Base-by-base conservation (phyloP, 1,139 yeast genomes). In the Nakaseomyces kungkrabaensis region DNA sequence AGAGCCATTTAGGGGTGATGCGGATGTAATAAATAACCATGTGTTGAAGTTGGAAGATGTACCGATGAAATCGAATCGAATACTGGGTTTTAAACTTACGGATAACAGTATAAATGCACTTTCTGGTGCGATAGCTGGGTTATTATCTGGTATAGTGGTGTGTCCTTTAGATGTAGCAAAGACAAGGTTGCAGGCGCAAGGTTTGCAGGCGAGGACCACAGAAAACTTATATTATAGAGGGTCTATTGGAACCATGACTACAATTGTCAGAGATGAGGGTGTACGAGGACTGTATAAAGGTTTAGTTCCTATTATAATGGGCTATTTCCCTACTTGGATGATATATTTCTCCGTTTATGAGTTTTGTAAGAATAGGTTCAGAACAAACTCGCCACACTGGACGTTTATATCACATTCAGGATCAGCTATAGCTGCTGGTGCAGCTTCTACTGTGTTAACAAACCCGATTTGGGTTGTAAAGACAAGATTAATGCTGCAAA, bases 251-350 rank as follows among this genome's bases (percentile, higher is more conserved):
- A 85, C 94, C 0, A 71, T 88, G 61, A 65, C 72, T 42, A 74
- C 82, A 7, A 87, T 89, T 42, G 68, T 79, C 51, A 66, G 68
- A 49, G 89, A 89, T 51, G 97, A 90, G 68, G 96, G 97, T 1
- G 59, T 81, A 1, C 68, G 79, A 42, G 97, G 98, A 0, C 73
- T 92, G 24, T 94, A 94, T 66, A 72, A 96, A 54, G 99, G 99
- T 3, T 70, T 94, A 22, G 85, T 84, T 1, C 97, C 99, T 9
- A 88, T 92, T 37, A 78, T 94, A 1, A 70, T 92, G 49, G 99
- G 99, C 0, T 92, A 92, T 68, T 79, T 94, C 57, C 98, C 99
- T 5, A 89, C 97, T 0, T 92, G 98, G 98, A 89, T 90, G 70
- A 87, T 92, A 45, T 92, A 94, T 67, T 94, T 92, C 69, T 77